Percentiles rank a stretch among this genome's conserved stretches.
Conservation (phyloP, 352 stramenopile genomes). For the Phytopythium boreale region DNA sequence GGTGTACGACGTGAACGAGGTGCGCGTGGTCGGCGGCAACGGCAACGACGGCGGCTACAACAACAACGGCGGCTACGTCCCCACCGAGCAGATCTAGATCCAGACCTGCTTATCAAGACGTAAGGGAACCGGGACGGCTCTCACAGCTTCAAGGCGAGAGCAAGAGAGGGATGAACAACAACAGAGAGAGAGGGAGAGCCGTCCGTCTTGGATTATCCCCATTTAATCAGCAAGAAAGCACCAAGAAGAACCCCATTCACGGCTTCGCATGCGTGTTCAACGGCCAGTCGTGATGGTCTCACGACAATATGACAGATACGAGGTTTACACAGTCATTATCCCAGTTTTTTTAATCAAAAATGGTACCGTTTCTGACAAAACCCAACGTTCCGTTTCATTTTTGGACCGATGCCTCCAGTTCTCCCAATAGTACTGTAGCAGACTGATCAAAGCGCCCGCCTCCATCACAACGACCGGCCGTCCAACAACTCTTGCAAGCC, state of each 20-base stretch:
- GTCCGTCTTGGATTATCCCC: neutral
- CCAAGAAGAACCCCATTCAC: no score
- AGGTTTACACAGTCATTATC: neutral
- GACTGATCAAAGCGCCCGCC: neutral
- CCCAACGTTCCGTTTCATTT: neutral
- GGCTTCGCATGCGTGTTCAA: neutral
- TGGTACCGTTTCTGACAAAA: neutral
- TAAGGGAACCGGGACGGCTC: no score
- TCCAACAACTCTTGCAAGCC: neutral
- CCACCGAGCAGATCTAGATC: constrained; percentile 7
- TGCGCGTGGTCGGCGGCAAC: constrained; percentile 4
- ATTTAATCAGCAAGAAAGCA: neutral
- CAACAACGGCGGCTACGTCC: constrained; percentile 12
- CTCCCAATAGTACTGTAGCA: neutral
- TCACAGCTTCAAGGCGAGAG: no score
- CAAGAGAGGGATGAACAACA: neutral
- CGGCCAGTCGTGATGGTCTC: neutral
- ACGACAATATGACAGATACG: neutral
- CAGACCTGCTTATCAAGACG: no score
- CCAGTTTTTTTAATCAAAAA: neutral
- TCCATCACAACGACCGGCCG: neutral
- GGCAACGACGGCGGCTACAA: neutral
- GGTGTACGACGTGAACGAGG: constrained; percentile 23
- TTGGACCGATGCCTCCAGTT: neutral
- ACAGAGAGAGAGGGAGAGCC: neutral